These are phyloP conservation scores for Boletus insuetus DNA, from an alignment of 768 basidiomycete species.

Conservation along the genomic window DNA sequence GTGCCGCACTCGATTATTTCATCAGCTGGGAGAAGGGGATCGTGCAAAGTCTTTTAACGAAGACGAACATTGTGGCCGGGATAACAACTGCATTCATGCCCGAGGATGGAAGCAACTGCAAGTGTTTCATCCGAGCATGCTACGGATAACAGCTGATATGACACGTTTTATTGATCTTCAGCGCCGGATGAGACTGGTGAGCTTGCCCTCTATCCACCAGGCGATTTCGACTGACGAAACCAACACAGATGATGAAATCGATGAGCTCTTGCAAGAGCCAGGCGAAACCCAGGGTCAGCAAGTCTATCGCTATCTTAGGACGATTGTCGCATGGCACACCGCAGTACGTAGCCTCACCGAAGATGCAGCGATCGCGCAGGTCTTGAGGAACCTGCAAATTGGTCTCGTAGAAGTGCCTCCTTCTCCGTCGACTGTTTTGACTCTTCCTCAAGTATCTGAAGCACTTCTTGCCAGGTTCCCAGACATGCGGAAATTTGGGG, in stretches of 20 bases:
- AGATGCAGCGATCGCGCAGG: neutral
- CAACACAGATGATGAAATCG: too few species aligned
- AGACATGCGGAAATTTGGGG: too few species aligned
- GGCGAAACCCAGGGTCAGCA: neutral
- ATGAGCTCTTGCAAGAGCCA: neutral
- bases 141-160: too few species aligned
- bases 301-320: neutral
- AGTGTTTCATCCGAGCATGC: too few species aligned
- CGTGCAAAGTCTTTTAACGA: too few species aligned
- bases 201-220: too few species aligned
- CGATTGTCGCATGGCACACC: neutral
- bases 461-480: neutral
- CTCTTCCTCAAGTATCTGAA: neutral
- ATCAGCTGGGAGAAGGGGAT: too few species aligned
- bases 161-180: too few species aligned
- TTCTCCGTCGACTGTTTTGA: neutral
- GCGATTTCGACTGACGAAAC: too few species aligned
- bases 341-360: neutral
- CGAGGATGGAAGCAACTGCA: too few species aligned
- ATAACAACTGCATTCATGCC: neutral
- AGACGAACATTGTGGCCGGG: neutral
- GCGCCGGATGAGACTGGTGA: too few species aligned
- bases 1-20: too few species aligned
- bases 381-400: neutral
- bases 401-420: neutral